phyloP scores from a whole-genome alignment of 2,329 filamentous ascomycete species.

The Stagonosporopsis vannaccii region DNA sequence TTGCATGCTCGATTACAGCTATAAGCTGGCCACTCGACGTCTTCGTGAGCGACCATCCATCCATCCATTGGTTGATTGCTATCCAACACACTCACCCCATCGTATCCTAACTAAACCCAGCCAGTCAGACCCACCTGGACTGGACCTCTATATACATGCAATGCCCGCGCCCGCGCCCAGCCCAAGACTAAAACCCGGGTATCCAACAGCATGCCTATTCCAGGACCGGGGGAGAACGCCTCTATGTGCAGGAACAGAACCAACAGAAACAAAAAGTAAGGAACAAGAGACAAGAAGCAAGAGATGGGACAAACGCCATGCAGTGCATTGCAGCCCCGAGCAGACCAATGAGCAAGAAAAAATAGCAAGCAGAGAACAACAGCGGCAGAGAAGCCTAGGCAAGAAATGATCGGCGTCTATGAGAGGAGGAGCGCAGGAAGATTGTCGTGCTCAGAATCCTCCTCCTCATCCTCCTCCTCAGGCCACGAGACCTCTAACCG shows the following conservation, averaged over 20 bases:
- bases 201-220: neutral
- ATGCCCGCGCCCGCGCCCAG: neutral
- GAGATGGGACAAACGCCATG: conserved; percentile 2
- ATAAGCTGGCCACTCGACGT: no score
- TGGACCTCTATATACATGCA: neutral
- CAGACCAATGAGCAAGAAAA: neutral
- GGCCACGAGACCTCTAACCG: neutral
- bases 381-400: neutral
- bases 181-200: neutral
- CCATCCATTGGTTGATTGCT: neutral
- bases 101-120: neutral
- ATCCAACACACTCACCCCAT: neutral
- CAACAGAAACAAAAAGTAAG: neutral
- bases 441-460: neutral
- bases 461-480: neutral
- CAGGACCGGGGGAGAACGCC: conserved; percentile 4
- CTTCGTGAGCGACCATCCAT: neutral
- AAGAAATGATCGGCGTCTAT: no score
- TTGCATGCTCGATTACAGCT: conserved; percentile 9
- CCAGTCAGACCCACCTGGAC: neutral
- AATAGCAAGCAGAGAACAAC: neutral
- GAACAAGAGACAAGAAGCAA: neutral
- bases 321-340: neutral
- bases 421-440: neutral
- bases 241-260: neutral